These are phyloP conservation scores for Lolium rigidum DNA, from an alignment of 176 grass and related monocot species.

Conservation along the genomic window DNA sequence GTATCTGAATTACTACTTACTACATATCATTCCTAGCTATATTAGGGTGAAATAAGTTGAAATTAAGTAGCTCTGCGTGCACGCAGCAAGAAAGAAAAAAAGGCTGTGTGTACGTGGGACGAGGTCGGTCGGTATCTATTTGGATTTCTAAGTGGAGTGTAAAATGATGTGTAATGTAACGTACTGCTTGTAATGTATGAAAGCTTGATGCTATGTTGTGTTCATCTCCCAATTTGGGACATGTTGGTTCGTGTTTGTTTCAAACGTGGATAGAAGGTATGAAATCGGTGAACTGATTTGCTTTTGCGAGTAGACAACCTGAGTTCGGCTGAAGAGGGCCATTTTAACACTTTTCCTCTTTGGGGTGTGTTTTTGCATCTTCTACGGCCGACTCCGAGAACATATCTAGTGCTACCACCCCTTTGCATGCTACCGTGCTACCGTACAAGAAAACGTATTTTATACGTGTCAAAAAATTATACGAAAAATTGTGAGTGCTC, in stretches of 20 bases:
- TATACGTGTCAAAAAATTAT: too few species aligned
- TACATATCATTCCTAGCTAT: neutral
- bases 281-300: neutral
- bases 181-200: neutral
- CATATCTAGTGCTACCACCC: too few species aligned
- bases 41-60: neutral
- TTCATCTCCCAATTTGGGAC: neutral
- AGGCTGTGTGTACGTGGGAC: neutral
- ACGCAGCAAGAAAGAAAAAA: neutral
- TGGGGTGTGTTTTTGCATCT: too few species aligned
- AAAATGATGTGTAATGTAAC: neutral
- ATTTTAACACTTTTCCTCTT: too few species aligned
- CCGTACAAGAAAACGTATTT: too few species aligned
- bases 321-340: neutral
- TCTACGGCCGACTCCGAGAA: too few species aligned
- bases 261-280: neutral
- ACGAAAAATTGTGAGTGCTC: too few species aligned
- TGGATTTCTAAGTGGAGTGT: neutral
- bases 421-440: too few species aligned
- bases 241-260: neutral
- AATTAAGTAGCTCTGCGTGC: neutral
- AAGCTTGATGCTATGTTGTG: neutral
- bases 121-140: neutral
- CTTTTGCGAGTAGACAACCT: neutral
- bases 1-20: neutral